A percentile compares a stretch with the other conserved stretches of the same genome.
phyloP scores from a whole-genome alignment of 2,329 filamentous ascomycete genomes.

The Fusarium chlamydosporum region DNA sequence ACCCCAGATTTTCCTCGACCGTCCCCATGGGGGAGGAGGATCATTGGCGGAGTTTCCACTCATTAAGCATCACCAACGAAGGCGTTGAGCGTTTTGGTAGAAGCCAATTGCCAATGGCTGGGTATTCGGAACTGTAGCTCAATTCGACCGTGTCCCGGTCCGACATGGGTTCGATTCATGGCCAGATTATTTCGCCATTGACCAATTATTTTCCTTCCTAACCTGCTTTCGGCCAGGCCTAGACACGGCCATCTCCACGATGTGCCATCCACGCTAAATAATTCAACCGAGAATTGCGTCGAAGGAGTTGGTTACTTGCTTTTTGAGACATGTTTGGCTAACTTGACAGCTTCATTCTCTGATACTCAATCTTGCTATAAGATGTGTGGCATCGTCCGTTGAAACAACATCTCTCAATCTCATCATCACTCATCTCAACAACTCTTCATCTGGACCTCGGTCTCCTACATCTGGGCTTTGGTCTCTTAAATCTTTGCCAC shows the following conservation, averaged over 20 bases:
- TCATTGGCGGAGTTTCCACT: background rate
- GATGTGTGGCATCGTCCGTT: slow-evolving; percentile 15
- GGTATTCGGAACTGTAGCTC: background rate
- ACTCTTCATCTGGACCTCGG: background rate
- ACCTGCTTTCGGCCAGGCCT: slow-evolving; percentile 11
- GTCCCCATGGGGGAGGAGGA: slow-evolving; percentile 28
- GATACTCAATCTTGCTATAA: slow-evolving; percentile 14
- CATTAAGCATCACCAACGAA: background rate
- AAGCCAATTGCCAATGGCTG: background rate
- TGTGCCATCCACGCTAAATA: slow-evolving; percentile 1
- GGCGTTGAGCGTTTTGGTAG: background rate
- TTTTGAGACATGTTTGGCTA: background rate
- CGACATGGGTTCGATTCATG: background rate
- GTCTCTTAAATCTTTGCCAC: background rate
- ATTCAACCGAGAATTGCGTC: slow-evolving; percentile 3
- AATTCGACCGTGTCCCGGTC: slow-evolving; percentile 5
- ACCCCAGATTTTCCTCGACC: slow-evolving; percentile 25
- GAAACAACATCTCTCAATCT: background rate
- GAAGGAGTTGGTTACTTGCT: background rate
- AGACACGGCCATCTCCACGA: slow-evolving; percentile 21
- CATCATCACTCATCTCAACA: slow-evolving; percentile 9
- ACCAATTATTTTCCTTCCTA: slow-evolving; percentile 6
- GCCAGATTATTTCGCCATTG: background rate
- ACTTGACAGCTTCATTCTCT: slow-evolving; percentile 21
- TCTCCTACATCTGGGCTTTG: background rate